phyloP scores from a whole-genome alignment of 306 rosid genomes.

The Cyamopsis tetragonoloba region DNA sequence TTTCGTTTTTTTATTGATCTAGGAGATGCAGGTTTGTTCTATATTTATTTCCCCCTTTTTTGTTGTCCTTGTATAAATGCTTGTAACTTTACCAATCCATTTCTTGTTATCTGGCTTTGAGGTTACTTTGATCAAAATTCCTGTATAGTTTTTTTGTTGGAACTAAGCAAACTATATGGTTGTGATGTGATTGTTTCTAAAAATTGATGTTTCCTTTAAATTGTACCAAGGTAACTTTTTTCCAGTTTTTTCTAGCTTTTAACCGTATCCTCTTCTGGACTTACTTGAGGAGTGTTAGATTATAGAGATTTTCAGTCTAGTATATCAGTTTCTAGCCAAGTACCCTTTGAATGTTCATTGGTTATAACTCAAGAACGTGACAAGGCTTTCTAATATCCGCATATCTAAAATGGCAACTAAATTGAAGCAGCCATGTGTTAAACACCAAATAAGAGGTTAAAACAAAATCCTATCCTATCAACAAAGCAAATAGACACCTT shows the following conservation, averaged over 20 bases:
- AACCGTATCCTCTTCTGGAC: not conserved
- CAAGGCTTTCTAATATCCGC: not conserved
- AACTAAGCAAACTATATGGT: slow-evolving; percentile 1
- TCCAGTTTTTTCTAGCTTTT: not conserved
- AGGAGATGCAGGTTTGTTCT: slow-evolving; percentile 90
- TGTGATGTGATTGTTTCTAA: not conserved
- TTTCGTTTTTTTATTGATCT: slow-evolving; percentile 96
- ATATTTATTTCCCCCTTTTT: not conserved
- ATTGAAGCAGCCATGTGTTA: not conserved
- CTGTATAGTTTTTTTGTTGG: not conserved
- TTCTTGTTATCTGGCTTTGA: slow-evolving; percentile 3
- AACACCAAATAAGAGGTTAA: not conserved
- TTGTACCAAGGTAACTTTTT: not conserved
- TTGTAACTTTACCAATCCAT: not conserved
- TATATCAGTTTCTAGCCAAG: slow-evolving; percentile 4
- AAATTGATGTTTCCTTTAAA: not conserved
- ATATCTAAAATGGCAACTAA: not conserved
- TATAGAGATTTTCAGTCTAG: not conserved
- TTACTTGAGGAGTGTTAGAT: not conserved
- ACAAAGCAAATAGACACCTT: not conserved
- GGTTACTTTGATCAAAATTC: not conserved
- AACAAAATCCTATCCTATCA: not conserved
- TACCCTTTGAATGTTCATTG: slow-evolving; percentile 2
- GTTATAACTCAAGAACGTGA: not conserved
- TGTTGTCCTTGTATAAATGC: not conserved